Percentiles rank a stretch among this genome's conserved stretches.
These are phyloP conservation scores for Delonix regia DNA, from an alignment of 306 rosid species.

Conservation along the genomic window DNA sequence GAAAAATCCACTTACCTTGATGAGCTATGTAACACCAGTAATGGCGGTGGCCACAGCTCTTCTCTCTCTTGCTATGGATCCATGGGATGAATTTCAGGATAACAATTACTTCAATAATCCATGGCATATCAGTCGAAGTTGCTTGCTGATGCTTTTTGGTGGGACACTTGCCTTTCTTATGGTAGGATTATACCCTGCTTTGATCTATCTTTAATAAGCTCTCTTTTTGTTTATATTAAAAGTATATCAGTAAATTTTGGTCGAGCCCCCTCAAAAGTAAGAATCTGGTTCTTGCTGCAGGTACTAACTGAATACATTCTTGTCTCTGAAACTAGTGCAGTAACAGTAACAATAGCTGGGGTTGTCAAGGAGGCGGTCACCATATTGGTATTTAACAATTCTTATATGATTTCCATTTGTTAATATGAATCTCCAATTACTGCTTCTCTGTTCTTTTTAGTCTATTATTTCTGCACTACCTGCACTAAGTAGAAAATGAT, in stretches of 20 bases:
- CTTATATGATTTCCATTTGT: constrained; percentile 21
- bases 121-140: constrained; percentile 74
- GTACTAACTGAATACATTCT: constrained; percentile 92
- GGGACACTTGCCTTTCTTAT: constrained; percentile 94
- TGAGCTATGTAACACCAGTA: constrained; percentile 92
- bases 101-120: constrained; percentile 75
- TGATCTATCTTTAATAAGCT: background rate
- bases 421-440: constrained; percentile 6
- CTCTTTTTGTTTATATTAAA: constrained; percentile 16
- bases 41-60: constrained; percentile 82
- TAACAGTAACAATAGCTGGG: constrained; percentile 95
- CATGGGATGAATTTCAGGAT: constrained; percentile 74
- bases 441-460: constrained; percentile 7
- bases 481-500: background rate
- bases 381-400: constrained; percentile 74
- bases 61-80: constrained; percentile 83
- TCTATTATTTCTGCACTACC: constrained; percentile 1
- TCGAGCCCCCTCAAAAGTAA: constrained; percentile 6
- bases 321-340: constrained; percentile 95
- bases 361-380: constrained; percentile 98
- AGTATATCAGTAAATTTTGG: constrained; percentile 13
- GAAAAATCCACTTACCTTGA: constrained; percentile 90
- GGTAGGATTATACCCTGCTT: constrained; percentile 54
- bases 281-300: constrained; percentile 52
- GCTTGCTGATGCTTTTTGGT: constrained; percentile 88